Evolutionary conservation across 768 basidiomycete species (phyloP).

Genomic region (Lactarius tabidus): DNA sequence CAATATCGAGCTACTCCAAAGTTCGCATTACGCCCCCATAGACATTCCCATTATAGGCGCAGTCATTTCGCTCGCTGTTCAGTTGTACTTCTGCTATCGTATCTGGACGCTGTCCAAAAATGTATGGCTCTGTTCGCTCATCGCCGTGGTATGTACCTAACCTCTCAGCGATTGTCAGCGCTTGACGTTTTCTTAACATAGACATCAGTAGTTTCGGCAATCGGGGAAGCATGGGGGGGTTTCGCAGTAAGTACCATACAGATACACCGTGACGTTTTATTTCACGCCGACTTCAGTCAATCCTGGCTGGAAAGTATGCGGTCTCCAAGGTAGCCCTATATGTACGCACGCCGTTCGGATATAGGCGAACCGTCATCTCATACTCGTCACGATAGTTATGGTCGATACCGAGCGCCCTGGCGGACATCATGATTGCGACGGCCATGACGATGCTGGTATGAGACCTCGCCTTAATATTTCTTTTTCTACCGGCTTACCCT

Average conservation of each 20-base stretch:
- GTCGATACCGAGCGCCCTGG: constrained; percentile 7
- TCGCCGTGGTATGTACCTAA: constrained; percentile 7
- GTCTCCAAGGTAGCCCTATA: constrained; percentile 10
- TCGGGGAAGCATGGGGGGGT: constrained; percentile 13
- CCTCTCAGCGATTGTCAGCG: not conserved
- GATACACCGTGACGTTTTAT: not conserved
- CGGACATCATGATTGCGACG: constrained; percentile 17
- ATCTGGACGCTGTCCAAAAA: constrained; percentile 29
- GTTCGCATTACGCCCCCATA: constrained; percentile 28
- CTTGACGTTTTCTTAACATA: not conserved
- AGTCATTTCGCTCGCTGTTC: constrained; percentile 30
- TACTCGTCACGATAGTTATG: constrained; percentile 3
- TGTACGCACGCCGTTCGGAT: not conserved
- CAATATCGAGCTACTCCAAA: constrained; percentile 27
- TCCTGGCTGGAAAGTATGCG: constrained; percentile 1
- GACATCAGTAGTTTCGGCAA: not conserved
- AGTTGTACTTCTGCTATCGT: constrained; percentile 34
- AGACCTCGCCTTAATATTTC: not conserved
- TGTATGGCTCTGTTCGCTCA: constrained; percentile 5
- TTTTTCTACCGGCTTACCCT: not conserved
- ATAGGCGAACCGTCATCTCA: not conserved
- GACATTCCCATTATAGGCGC: constrained; percentile 31
- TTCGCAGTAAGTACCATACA: not conserved
- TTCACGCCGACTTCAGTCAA: not conserved
- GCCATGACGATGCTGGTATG: constrained; percentile 13